These are phyloP conservation scores for Globisporangium carolinianum DNA, from an alignment of 352 stramenopile genomes.

Conservation along the genomic window DNA sequence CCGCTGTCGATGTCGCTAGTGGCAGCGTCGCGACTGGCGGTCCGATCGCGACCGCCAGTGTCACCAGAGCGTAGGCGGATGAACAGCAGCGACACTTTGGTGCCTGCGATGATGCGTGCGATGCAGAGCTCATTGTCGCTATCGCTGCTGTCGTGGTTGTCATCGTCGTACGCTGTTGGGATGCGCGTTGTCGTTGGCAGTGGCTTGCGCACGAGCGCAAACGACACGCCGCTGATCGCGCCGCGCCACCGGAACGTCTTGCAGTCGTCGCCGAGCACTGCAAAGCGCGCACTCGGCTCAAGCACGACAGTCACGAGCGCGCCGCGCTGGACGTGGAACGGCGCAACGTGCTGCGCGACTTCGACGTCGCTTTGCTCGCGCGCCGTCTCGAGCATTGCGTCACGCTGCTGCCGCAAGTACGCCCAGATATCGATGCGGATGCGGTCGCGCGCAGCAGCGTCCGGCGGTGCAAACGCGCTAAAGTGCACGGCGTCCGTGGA, in stretches of 20 bases:
- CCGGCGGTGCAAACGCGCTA: conserved; percentile 44
- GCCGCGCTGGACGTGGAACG: conserved; percentile 42
- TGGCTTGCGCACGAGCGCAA: conserved; percentile 39
- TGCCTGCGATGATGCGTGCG: conserved; percentile 44
- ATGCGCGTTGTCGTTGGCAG: conserved; percentile 3
- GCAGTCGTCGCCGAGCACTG: conserved; percentile 35
- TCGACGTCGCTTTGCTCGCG: conserved; percentile 46
- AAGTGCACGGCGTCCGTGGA: conserved; percentile 38
- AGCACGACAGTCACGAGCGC: conserved; percentile 59
- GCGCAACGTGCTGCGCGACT: conserved; percentile 36
- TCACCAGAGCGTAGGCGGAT: conserved; percentile 29
- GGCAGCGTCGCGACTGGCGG: background rate
- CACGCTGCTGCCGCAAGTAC: conserved; percentile 55
- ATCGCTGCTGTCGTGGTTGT: conserved; percentile 19
- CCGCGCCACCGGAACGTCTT: conserved; percentile 65
- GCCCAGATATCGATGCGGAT: conserved; percentile 71
- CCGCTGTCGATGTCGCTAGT: conserved; percentile 6
- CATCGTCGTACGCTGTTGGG: background rate
- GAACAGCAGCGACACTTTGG: conserved; percentile 57
- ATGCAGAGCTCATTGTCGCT: conserved; percentile 34
- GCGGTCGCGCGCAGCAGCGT: conserved; percentile 29
- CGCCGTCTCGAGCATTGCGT: conserved; percentile 53
- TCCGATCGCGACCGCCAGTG: background rate
- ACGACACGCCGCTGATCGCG: conserved; percentile 50
- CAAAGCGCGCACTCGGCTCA: conserved; percentile 30